These are phyloP conservation scores for Pezicula carpinea DNA, from an alignment of 2,329 filamentous ascomycete species.

Conservation along the genomic window DNA sequence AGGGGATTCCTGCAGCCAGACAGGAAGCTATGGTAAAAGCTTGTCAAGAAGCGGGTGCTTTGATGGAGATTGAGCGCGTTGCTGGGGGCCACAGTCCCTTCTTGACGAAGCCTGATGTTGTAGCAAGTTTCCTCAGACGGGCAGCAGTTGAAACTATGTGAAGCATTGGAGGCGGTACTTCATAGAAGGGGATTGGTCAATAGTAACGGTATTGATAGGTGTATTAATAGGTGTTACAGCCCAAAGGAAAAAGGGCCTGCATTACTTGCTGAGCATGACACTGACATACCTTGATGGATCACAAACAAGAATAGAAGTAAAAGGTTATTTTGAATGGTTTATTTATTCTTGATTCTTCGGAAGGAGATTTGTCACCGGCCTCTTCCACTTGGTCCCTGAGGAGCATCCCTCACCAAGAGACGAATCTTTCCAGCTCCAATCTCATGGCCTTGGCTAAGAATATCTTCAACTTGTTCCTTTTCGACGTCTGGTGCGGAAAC, in stretches of 20 bases:
- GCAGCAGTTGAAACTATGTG: slow-evolving; percentile 2
- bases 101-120: slow-evolving; percentile 7
- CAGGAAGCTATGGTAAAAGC: slow-evolving; percentile 13
- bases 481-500: slow-evolving; percentile 24
- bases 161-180: background rate
- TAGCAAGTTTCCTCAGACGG: slow-evolving; percentile 8
- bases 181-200: background rate
- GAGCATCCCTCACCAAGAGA: slow-evolving; percentile 52
- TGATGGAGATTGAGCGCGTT: slow-evolving; percentile 9
- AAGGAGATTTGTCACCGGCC: slow-evolving; percentile 18
- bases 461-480: slow-evolving; percentile 41
- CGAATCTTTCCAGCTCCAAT: slow-evolving; percentile 64
- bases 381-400: slow-evolving; percentile 25
- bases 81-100: slow-evolving; percentile 12
- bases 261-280: too few relatives aligned
- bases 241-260: too few relatives aligned
- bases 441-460: slow-evolving; percentile 61
- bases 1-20: slow-evolving; percentile 5
- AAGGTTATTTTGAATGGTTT: slow-evolving; percentile 19
- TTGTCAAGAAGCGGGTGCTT: slow-evolving; percentile 6
- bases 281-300: too few relatives aligned
- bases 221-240: too few relatives aligned
- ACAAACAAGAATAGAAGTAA: background rate
- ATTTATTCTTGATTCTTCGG: slow-evolving; percentile 19
- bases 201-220: background rate